Base-by-base conservation (phyloP, 225 moss, liverwort and hornwort species). In the Antitrichia curtipendula region DNA sequence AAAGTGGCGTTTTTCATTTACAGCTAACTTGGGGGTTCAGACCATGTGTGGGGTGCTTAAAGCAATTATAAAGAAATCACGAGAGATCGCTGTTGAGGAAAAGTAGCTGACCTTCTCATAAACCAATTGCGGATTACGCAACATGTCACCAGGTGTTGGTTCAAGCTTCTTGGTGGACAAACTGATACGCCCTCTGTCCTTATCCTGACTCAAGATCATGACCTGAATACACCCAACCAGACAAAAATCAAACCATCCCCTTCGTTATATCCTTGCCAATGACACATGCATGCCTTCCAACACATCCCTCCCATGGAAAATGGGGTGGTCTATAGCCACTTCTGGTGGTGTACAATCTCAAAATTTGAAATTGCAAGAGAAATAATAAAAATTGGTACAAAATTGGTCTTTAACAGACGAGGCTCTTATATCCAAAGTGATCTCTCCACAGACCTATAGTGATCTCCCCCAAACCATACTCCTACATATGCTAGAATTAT, bases 121-220 rank as follows among this genome's bases (percentile, higher is more conserved):
- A 43, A 98, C 98, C 86, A 98, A 90, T 53, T 96, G 96, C 54
- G 98, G 98, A 83, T 98, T 98, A 38, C 98, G 96, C 83, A 98
- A 89, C 98, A 98, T 98, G 91, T 98, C 98, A 71, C 98, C 98
- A 62, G 98, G 98, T 23, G 96, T 98, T 43, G 98, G 98, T 90
- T 98, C 98, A 88, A 98, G 87, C 89, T 98, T 98, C 87, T 98
- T 98, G 52, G 98, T 98, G 22, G 98, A 98, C 90, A 98, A 89
- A 87, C 98, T 98, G 87, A 98, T 98, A 78, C 98, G 96, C 32
- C 98, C 98, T 91, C 96, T 94, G 62, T 96, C 98, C 86, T 95
- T 98, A 82, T 98, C 98, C 85, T 98, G 98, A 88, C 95, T 96
- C 95, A 98, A 89, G 61, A 98, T 94, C 98, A 98, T 98, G 86